Evolutionary conservation across 108 stramenopile genomes (phyloP), one percentile per base, ranked within the genome.

Genomic region (Nannochloropsis oceanica): DNA sequence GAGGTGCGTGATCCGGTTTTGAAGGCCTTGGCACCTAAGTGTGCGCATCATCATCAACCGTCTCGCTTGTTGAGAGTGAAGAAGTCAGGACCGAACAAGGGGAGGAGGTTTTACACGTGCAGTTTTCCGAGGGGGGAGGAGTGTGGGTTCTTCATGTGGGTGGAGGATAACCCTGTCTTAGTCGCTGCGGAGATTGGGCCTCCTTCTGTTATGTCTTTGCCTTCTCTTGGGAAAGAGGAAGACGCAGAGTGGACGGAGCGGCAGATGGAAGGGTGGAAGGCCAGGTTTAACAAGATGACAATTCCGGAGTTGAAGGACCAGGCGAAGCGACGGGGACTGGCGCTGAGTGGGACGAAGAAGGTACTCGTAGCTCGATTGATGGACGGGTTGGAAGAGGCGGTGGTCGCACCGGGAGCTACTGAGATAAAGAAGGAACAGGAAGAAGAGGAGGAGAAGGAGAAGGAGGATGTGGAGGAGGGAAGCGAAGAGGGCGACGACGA

Each of bases 61-160:
- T 84, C 86, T 27, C 86, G 86, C 27, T 43, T 87, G 26, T 79
- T 88, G 84, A 87, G 83, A 14, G 87, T 88, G 27, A n/a, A 26
- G 26, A 88, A 88, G 79, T 84, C 86, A 34, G 87, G 87, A n/a
- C 86, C 85, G n/a, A 87, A 87, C 86, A 83, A 80, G 26, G 87
- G 87, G 25, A 84, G 87, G 43, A 43, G 84, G 18, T 88, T 88
- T 81, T 88, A 87, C 83, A 86, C 27, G 25, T 88, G 87, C 80
- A 87, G 86, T 84, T 85, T 85, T 24, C 86, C 83, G 26, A 20
- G 26, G 81, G 88, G 87, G 14, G 87, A 89, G 79, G 82, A 85
- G 12, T 89, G 88, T 34, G 84, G 81, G 80, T 89, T 89, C 44
- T 89, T 89, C 84, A 87, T 87, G 84, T 89, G 88, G 88, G 86